phyloP scores from a whole-genome alignment of 1,284 basidiomycete species.

The Gymnopus androsaceus region DNA sequence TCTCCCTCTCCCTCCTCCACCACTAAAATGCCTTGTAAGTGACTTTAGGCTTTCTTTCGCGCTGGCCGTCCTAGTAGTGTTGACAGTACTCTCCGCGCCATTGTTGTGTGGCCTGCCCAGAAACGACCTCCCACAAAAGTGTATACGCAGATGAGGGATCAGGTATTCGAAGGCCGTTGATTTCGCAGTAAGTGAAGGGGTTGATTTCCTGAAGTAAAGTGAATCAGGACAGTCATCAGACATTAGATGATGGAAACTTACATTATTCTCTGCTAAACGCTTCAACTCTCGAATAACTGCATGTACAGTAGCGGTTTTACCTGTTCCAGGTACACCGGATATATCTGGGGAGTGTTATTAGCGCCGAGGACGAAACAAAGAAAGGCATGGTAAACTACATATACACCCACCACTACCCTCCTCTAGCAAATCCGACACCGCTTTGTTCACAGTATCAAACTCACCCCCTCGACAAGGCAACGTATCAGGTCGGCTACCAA shows the following conservation, averaged over 20 bases:
- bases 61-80: conserved; percentile 64
- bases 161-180: conserved; percentile 93
- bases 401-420: conserved; percentile 94
- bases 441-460: conserved; percentile 75
- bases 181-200: conserved; percentile 96
- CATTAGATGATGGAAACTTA: conserved; percentile 36
- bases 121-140: conserved; percentile 87
- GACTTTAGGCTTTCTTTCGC: conserved; percentile 73
- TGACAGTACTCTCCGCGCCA: too few relatives aligned
- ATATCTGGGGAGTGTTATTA: conserved; percentile 62
- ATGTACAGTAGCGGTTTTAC: conserved; percentile 98
- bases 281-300: conserved; percentile 88
- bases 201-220: conserved; percentile 70
- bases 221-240: neutral
- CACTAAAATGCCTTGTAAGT: conserved; percentile 63
- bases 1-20: conserved; percentile 46
- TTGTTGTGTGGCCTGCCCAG: conserved; percentile 67
- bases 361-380: neutral
- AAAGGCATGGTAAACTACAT: conserved; percentile 50
- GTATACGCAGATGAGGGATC: conserved; percentile 88
- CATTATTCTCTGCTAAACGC: conserved; percentile 79
- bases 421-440: conserved; percentile 85
- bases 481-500: conserved; percentile 88
- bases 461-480: conserved; percentile 92
- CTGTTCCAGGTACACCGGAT: conserved; percentile 96